Evolutionary conservation across 1,139 yeast species (phyloP), one percentile per base, ranked within the genome.

Genomic region (Kurtzmaniella quercitrusa): DNA sequence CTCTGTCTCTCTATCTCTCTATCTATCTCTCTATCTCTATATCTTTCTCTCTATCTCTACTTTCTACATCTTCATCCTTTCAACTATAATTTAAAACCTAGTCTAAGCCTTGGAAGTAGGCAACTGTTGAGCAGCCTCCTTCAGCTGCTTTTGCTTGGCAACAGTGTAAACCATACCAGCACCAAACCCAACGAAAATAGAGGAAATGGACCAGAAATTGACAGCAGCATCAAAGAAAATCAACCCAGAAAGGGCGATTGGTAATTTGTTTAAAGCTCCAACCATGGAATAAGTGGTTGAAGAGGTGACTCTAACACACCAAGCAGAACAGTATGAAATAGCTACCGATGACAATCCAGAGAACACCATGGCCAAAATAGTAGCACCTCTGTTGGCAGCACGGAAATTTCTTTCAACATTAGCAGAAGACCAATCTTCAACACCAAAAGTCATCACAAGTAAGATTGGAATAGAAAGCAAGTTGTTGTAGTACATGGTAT

Each of bases 301-400:
- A 16, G 97, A 89, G 39, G 98, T 94, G 52, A 91, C 98, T 73
- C 98, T 88, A 50, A 93, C 96, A 80, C 98, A 93, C 98, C 98
- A 93, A 49, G 97, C 98, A 25, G 98, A 89, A 68, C 97, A 89
- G 78, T 94, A 93, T 40, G 98, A 90, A 62, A 94, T 93, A 68
- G 95, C 97, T 46, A 93, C 95, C 29, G 98, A 85, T 38, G 95
- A 85, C 54, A 87, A 78, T 65, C 98, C 98, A 39, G 97, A 87
- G 59, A 91, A 78, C 51, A 93, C 59, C 96, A 94, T 91, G 54
- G 95, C 90, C 40, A 75, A 50, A 53, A 89, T 76, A 49, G 88
- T 78, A 37, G 91, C 75, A 53, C 71, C 66, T 65, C 91, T 78
- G 56, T 79, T 73, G 43, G 72, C 87, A 17, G 75, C 70, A 38